These are phyloP conservation scores for Peterozyma xylosa DNA, from an alignment of 805 yeast species.

Conservation along the genomic window DNA sequence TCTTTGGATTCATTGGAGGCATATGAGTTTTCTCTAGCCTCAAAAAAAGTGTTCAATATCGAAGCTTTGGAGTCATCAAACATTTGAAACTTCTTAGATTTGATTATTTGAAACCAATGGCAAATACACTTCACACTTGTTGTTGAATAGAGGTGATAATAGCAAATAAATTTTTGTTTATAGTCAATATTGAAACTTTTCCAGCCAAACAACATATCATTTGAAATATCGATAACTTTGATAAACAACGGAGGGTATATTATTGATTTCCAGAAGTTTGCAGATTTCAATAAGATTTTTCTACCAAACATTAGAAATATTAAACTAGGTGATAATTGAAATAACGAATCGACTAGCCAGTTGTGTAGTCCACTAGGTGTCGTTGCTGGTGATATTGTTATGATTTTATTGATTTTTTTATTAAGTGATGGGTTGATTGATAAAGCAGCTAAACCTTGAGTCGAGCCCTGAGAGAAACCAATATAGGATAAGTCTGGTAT, in stretches of 20 bases:
- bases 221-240: constrained; percentile 35
- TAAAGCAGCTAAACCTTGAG: constrained; percentile 86
- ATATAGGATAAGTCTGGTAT: constrained; percentile 50
- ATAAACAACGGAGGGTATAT: constrained; percentile 45
- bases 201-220: constrained; percentile 43
- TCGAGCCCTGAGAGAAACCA: constrained; percentile 94
- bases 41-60: constrained; percentile 20
- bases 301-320: constrained; percentile 69
- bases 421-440: constrained; percentile 67
- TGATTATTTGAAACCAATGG: constrained; percentile 41
- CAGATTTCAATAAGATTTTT: constrained; percentile 66
- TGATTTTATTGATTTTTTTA: constrained; percentile 36
- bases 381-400: constrained; percentile 78
- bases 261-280: constrained; percentile 47
- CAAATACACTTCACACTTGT: constrained; percentile 50
- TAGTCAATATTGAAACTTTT: constrained; percentile 31
- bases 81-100: constrained; percentile 42
- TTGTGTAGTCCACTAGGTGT: constrained; percentile 81
- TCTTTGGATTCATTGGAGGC: background rate
- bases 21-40: background rate
- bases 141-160: constrained; percentile 46
- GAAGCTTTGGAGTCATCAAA: constrained; percentile 34
- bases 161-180: constrained; percentile 37
- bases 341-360: constrained; percentile 58
- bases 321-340: constrained; percentile 69